Percentiles rank a stretch among this genome's conserved stretches.
Evolutionary conservation across 345 rosid species (phyloP).

Genomic region (Gynandropsis gynandra): DNA sequence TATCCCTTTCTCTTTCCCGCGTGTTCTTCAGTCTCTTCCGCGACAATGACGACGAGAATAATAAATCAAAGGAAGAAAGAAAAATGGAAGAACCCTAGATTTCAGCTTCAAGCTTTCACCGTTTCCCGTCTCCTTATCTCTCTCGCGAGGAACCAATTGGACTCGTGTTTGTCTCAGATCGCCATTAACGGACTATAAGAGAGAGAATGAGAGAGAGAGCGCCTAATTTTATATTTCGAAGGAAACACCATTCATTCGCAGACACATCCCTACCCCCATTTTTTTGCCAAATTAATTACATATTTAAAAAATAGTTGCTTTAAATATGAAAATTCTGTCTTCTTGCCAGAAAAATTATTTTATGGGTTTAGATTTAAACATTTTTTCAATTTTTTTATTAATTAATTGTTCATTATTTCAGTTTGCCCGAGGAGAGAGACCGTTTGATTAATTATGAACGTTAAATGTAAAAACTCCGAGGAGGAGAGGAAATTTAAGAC

Average conservation of each 20-base stretch:
- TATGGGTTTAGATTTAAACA: no score
- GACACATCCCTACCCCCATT: no score
- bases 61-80: not conserved
- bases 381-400: no score
- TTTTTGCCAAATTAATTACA: no score
- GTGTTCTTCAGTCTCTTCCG: not conserved
- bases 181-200: constrained; percentile 26
- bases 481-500: no score
- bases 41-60: not conserved
- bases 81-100: constrained; percentile 29
- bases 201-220: constrained; percentile 12
- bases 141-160: constrained; percentile 19
- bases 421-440: no score
- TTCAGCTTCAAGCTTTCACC: not conserved
- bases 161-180: constrained; percentile 23
- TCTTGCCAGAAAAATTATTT: no score
- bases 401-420: no score
- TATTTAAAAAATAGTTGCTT: no score
- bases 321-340: no score
- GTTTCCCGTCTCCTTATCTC: constrained; percentile 6
- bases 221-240: constrained; percentile 17
- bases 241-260: constrained; percentile 3
- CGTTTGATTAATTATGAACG: no score
- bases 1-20: constrained; percentile 1
- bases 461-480: no score